These are phyloP conservation scores for Gossypium stocksii DNA, from an alignment of 345 rosid species.

Conservation along the genomic window DNA sequence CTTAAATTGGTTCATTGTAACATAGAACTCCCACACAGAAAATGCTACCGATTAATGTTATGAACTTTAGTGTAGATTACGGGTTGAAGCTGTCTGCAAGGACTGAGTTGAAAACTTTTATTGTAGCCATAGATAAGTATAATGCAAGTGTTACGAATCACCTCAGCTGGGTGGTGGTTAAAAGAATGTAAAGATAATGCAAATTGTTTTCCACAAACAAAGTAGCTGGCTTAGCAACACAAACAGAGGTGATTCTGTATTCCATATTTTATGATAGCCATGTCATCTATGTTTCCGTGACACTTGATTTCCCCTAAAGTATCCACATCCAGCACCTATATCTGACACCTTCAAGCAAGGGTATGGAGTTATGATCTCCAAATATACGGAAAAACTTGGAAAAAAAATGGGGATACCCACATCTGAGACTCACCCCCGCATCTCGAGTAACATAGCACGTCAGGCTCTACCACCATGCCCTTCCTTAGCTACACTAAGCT, in stretches of 20 bases:
- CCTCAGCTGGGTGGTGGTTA: neutral
- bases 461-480: neutral
- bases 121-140: neutral
- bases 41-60: neutral
- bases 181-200: neutral
- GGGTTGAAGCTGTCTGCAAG: neutral
- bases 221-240: neutral
- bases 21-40: neutral
- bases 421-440: no score
- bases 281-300: no score
- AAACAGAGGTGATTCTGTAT: neutral
- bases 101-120: neutral
- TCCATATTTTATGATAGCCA: neutral
- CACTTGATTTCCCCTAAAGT: no score
- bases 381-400: no score
- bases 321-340: no score
- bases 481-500: neutral
- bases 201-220: neutral
- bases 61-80: neutral
- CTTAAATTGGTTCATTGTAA: slow-evolving; percentile 1
- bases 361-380: no score
- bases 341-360: no score
- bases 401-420: no score
- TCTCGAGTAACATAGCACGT: neutral
- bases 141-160: neutral